Percentiles rank a stretch among this genome's conserved stretches.
Evolutionary conservation across 306 rosid genomes (phyloP).

Genomic region (Leucaena leucocephala): DNA sequence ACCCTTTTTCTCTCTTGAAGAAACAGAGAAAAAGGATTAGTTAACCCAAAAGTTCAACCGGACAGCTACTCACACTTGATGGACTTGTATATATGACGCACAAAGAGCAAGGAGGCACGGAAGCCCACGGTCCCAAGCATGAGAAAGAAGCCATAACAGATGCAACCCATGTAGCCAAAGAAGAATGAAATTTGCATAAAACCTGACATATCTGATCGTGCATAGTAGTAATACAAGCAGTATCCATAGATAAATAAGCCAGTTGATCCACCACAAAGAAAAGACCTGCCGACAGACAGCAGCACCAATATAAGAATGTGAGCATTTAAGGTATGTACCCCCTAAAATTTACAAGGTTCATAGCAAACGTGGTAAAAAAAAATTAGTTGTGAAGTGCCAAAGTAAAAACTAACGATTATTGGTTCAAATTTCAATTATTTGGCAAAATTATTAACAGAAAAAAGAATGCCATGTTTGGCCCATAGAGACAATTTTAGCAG

Average conservation of each 20-base stretch:
- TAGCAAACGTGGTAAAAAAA: background rate
- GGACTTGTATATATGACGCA: constrained; percentile 94
- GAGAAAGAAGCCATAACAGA: constrained; percentile 97
- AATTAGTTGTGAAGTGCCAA: background rate
- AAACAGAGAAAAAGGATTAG: constrained; percentile 38
- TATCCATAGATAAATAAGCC: constrained; percentile 94
- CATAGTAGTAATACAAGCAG: constrained; percentile 93
- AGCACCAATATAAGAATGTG: constrained; percentile 24
- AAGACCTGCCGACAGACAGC: constrained; percentile 62
- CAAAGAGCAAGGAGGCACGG: constrained; percentile 88
- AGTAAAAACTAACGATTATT: constrained; percentile 9
- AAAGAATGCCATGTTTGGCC: constrained; percentile 5
- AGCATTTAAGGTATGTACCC: background rate
- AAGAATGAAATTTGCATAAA: constrained; percentile 97
- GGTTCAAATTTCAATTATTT: background rate
- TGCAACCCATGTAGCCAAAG: constrained; percentile 99
- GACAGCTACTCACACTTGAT: constrained; percentile 87
- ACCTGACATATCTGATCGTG: constrained; percentile 94
- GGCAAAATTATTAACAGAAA: background rate
- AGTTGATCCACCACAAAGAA: constrained; percentile 97
- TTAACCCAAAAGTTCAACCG: constrained; percentile 38
- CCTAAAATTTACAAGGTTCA: background rate
- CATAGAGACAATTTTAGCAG: background rate
- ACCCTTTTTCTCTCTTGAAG: constrained; percentile 40
- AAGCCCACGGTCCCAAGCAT: constrained; percentile 95